These are phyloP conservation scores for Peniophora sp. DNA, from an alignment of 1,284 basidiomycete species.

Conservation along the genomic window DNA sequence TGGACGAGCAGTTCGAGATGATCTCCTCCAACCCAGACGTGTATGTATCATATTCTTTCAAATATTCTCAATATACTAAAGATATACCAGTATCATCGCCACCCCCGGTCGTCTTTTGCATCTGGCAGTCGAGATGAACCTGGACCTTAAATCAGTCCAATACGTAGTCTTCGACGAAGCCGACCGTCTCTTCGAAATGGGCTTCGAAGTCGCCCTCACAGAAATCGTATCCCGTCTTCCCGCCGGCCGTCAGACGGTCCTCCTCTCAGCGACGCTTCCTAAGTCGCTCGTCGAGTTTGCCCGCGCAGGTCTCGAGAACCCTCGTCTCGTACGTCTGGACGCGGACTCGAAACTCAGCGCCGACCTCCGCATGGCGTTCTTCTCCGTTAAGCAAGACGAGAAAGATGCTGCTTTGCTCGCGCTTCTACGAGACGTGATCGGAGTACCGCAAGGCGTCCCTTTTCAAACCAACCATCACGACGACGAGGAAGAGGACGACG, in stretches of 20 bases:
- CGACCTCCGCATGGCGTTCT: conserved; percentile 92
- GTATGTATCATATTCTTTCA: conserved; percentile 39
- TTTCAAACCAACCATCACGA: too few relatives aligned
- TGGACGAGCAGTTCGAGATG: conserved; percentile 97
- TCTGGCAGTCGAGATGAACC: conserved; percentile 93
- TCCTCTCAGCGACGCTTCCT: conserved; percentile 96
- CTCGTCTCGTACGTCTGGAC: conserved; percentile 91
- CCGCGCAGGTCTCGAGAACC: conserved; percentile 90
- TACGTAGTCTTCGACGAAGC: conserved; percentile 98
- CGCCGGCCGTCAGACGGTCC: conserved; percentile 78
- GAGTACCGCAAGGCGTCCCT: conserved; percentile 54
- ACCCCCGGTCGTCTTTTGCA: conserved; percentile 97
- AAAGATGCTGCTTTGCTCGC: conserved; percentile 90
- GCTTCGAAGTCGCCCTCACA: conserved; percentile 87
- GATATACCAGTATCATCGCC: conserved; percentile 73
- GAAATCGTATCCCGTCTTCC: conserved; percentile 91
- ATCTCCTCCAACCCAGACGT: conserved; percentile 93
- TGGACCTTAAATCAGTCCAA: conserved; percentile 84
- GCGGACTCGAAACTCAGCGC: conserved; percentile 93
- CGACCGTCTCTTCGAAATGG: conserved; percentile 97
- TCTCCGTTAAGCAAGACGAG: conserved; percentile 87
- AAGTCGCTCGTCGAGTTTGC: conserved; percentile 97
- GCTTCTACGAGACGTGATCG: conserved; percentile 83
- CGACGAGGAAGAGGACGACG: conserved; percentile 20
- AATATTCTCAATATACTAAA: too few relatives aligned